Conservation (phyloP, 805 yeast genomes). For the Candida quercuum region DNA sequence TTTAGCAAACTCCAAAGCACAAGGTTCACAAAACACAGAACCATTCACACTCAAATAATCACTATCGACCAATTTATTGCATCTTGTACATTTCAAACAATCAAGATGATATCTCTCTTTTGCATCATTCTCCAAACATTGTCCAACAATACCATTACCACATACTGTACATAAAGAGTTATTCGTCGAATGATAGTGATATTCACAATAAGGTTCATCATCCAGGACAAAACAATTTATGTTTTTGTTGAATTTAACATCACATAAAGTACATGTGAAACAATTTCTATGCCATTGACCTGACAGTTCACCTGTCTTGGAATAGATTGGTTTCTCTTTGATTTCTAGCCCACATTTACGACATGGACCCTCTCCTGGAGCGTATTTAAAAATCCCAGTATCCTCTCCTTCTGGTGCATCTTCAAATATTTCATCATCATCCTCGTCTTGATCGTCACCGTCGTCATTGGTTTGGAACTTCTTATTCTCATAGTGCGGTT, state of each 20-base stretch:
- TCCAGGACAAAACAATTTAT: slow-evolving; percentile 69
- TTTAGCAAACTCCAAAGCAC: slow-evolving; percentile 12
- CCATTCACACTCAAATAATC: slow-evolving; percentile 54
- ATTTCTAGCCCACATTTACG: slow-evolving; percentile 63
- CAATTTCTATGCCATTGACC: slow-evolving; percentile 96
- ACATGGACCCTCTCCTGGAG: slow-evolving; percentile 78
- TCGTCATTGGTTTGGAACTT: not conserved
- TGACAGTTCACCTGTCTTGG: slow-evolving; percentile 73
- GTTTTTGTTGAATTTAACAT: slow-evolving; percentile 47
- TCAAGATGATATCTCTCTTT: slow-evolving; percentile 67
- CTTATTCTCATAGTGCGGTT: too few relatives aligned
- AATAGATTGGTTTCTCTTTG: slow-evolving; percentile 62
- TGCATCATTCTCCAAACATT: slow-evolving; percentile 75
- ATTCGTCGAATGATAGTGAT: slow-evolving; percentile 71
- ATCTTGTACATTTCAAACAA: slow-evolving; percentile 67
- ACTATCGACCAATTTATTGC: slow-evolving; percentile 42
- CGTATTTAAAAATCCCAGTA: slow-evolving; percentile 24
- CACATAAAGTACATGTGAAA: slow-evolving; percentile 70
- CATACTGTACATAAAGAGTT: slow-evolving; percentile 72
- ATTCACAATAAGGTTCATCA: slow-evolving; percentile 78
- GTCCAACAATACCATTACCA: slow-evolving; percentile 78
- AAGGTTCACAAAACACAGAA: slow-evolving; percentile 44
- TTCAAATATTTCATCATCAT: not conserved
- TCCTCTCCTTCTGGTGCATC: slow-evolving; percentile 3
- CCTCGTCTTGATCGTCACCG: not conserved